Evolutionary conservation across 768 basidiomycete genomes (phyloP), one percentile per base, ranked within the genome.

Genomic region (Pleurotus djamor): DNA sequence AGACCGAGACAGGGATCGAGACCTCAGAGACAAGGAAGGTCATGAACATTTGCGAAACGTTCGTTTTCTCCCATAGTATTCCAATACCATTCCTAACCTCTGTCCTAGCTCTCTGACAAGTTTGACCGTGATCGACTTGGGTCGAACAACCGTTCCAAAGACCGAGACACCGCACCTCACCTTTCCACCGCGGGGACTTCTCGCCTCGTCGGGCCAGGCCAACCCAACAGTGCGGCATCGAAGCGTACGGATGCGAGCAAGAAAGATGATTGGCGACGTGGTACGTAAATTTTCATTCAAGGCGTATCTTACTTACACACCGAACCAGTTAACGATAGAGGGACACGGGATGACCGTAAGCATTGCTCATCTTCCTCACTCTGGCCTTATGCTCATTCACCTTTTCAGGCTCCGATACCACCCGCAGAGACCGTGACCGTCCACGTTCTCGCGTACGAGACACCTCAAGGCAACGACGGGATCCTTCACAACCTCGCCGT

Each of bases 221-320:
- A 76, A 55, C 54, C 68, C 21, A 65, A 76, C 4, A 66, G 76
- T 56, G 67, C 74, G 34, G 65, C 81, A 44, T 74, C 82, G 52
- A 82, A 89, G 58, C 74, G 83, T 50, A 71, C 76, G 50, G 89
- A 91, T 59, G 74, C 76, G 32, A 66, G 74, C 48, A 89, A 84
- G 76, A 87, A 41, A 47, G 90, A 93, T 65, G 92, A 94, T 67
- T 94, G 92, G 92, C 82, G 92, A 68, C 82, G 89, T 84, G 89
- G 92, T 91, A 65, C 63, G 80, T 72, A 34, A 28, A 28, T 28
- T 55, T 54, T 56, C 68, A 49, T 65, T 61, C 61, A 45, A 52
- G 56, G 28, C 56, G 16, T 28, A 43, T 64, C 21, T 41, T 61
- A 37, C 55, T 52, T 62, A 64, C 65, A 62, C 49, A 52, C 14